Base-by-base conservation (phyloP, 805 yeast species). In the Maudiozyma saulgeensis region DNA sequence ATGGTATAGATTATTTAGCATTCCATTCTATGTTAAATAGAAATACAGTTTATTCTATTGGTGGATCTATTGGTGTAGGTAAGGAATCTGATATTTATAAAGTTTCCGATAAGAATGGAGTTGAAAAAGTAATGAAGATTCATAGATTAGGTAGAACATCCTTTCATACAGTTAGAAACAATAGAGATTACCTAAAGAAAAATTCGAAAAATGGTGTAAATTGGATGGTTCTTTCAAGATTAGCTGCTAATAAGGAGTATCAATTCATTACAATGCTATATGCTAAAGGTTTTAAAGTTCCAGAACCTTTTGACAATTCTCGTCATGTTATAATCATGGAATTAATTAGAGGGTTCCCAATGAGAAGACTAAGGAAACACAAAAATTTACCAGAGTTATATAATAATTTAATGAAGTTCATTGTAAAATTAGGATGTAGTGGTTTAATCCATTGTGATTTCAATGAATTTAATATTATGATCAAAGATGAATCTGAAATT, bases 361-460 rank as follows among this genome's bases (percentile, higher is more conserved):
- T 91, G 96, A 82, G 90, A 58, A 84, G 82, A 55, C 72, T 91
- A 56, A 76, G 80, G 56, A 80, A 80, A 54, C 93, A 87, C 61
- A 72, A 74, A 13, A 49, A 86, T 54, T 79, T 84, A 58, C 79
- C 81, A 53, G 76, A 79, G 53, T 74, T 93, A 45, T 93, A 93
- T 64, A 81, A 88, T 28, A 84, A 87, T 49, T 72, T 93, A 61
- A 91, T 93, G 98, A 71, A 74, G 50, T 90, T 93, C 61, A 82
- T 86, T 19, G 95, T 90, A 13, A 77, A 80, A 53, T 71, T 93
- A 47, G 99, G 86, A 6, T 82, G 85, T 59, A 79, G 83, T 57
- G 99, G 99, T 1, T 74, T 93, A 49, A 89, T 93, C 48, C 99
- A 93, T 68, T 91, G 99, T 75, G 99, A 93, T 72, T 93, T 82